These are phyloP conservation scores for Fusarium veterinarium DNA, from an alignment of 2,329 filamentous ascomycete genomes.

Conservation along the genomic window DNA sequence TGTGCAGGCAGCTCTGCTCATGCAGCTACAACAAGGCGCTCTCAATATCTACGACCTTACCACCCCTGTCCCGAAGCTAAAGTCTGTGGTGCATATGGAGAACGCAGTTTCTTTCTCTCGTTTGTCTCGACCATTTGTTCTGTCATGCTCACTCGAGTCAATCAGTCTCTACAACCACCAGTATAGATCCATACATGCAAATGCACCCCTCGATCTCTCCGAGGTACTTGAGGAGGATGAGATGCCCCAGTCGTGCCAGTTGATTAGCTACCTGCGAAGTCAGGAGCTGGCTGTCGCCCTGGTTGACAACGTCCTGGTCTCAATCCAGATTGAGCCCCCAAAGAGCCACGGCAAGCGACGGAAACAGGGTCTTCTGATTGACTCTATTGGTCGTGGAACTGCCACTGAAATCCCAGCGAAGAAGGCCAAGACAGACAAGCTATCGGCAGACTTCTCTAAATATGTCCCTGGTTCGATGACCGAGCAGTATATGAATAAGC, in stretches of 20 bases:
- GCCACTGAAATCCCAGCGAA: constrained; percentile 53
- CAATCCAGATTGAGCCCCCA: constrained; percentile 75
- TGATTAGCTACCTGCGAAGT: constrained; percentile 73
- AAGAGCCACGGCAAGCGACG: constrained; percentile 66
- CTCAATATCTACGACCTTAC: constrained; percentile 74
- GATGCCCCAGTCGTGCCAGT: constrained; percentile 52
- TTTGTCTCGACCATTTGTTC: constrained; percentile 73
- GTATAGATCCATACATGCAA: constrained; percentile 71
- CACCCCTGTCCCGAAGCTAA: constrained; percentile 69
- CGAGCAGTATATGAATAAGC: constrained; percentile 60
- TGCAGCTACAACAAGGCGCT: constrained; percentile 65
- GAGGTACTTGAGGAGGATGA: constrained; percentile 53
- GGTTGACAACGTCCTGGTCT: constrained; percentile 71
- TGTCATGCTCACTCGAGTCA: constrained; percentile 67
- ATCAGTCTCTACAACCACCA: constrained; percentile 76
- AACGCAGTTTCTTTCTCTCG: constrained; percentile 72
- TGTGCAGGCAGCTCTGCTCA: constrained; percentile 70
- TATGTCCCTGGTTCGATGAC: constrained; percentile 62
- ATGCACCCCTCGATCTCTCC: constrained; percentile 57
- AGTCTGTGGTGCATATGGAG: constrained; percentile 63
- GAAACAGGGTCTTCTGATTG: constrained; percentile 74
- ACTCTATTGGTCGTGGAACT: constrained; percentile 76
- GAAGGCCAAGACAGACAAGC: constrained; percentile 47
- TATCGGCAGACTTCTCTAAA: constrained; percentile 49
- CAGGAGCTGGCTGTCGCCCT: constrained; percentile 75